These are phyloP conservation scores for Podaxis mareebaensis DNA, from an alignment of 768 basidiomycete species.

Conservation along the genomic window DNA sequence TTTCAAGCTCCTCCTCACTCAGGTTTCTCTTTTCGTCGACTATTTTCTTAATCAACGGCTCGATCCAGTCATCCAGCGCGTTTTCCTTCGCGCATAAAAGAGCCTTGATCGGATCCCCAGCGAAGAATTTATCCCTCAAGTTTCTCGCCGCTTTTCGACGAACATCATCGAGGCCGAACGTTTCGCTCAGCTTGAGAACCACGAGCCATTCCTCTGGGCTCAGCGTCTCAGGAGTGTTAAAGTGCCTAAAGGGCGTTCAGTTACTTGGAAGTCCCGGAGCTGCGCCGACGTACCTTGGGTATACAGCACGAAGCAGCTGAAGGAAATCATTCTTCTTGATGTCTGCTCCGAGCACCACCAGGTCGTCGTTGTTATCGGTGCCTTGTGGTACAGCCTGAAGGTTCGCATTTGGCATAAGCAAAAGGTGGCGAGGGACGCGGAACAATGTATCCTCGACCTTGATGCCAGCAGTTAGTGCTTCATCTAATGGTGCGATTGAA, in stretches of 20 bases:
- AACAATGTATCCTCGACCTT: conserved; percentile 15
- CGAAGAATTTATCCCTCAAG: conserved; percentile 11
- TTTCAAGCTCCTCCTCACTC: background rate
- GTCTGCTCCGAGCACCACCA: conserved; percentile 7
- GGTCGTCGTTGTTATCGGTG: conserved; percentile 10
- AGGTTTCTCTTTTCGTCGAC: background rate
- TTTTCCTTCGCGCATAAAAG: conserved; percentile 8
- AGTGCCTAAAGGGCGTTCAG: conserved; percentile 6
- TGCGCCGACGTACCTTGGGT: conserved; percentile 5
- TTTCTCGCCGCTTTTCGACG: conserved; percentile 7
- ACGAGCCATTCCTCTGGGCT: conserved; percentile 1
- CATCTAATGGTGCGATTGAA: background rate
- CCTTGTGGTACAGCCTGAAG: conserved; percentile 9
- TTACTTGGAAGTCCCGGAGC: background rate
- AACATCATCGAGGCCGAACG: conserved; percentile 1
- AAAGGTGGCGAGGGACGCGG: conserved; percentile 12
- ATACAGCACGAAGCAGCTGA: conserved; percentile 9
- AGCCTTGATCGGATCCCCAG: conserved; percentile 8
- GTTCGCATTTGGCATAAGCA: conserved; percentile 11
- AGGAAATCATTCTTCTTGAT: conserved; percentile 14
- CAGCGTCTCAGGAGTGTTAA: conserved; percentile 6
- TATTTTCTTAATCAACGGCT: conserved; percentile 6
- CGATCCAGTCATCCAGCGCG: conserved; percentile 9
- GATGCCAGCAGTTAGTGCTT: background rate
- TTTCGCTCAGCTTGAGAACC: conserved; percentile 9